Conservation (phyloP, 441 rosid species). For the Jatropha multifida region DNA sequence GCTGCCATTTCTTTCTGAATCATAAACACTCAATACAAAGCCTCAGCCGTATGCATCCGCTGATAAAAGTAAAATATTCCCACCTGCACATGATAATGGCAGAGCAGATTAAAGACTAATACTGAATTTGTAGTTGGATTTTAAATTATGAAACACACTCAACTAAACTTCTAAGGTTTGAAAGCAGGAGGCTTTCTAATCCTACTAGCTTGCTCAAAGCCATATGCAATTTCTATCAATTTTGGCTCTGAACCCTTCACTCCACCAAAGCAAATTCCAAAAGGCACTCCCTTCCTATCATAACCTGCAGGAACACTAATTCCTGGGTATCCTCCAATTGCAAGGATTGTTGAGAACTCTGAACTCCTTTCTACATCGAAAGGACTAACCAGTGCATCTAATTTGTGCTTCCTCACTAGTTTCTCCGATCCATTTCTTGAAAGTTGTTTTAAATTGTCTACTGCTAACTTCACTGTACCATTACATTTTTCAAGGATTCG, state of each 20-base stretch:
- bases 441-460: slow-evolving; percentile 28
- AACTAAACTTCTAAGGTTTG: not conserved
- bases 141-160: too few species aligned
- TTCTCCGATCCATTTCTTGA: slow-evolving; percentile 54
- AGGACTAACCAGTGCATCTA: slow-evolving; percentile 50
- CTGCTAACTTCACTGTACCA: slow-evolving; percentile 31
- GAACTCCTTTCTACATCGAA: not conserved
- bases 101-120: too few species aligned
- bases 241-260: slow-evolving; percentile 57
- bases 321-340: slow-evolving; percentile 67
- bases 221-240: slow-evolving; percentile 67
- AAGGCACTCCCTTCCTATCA: slow-evolving; percentile 45
- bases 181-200: slow-evolving; percentile 56
- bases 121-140: too few species aligned
- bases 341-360: slow-evolving; percentile 34
- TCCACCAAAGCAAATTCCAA: slow-evolving; percentile 63
- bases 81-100: too few species aligned
- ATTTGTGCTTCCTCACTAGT: slow-evolving; percentile 32
- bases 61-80: too few species aligned
- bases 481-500: slow-evolving; percentile 42
- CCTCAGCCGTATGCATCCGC: too few species aligned
- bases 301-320: slow-evolving; percentile 65
- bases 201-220: slow-evolving; percentile 62
- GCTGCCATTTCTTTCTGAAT: too few species aligned
- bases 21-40: too few species aligned